These are phyloP conservation scores for Vararia minispora DNA, from an alignment of 768 basidiomycete species.

Conservation along the genomic window DNA sequence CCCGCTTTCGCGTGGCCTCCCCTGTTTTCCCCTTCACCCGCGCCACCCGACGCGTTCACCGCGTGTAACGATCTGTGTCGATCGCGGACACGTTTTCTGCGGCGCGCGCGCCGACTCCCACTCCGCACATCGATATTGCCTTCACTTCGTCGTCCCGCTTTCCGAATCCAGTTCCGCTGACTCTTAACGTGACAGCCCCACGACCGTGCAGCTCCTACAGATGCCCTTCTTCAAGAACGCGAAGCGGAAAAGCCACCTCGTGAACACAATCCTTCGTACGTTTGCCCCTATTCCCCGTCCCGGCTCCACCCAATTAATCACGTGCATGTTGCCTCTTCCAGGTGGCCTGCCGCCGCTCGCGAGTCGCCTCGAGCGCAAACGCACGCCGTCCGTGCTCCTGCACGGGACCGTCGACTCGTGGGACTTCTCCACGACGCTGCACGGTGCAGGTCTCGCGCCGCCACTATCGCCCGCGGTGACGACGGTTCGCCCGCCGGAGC, in stretches of 20 bases:
- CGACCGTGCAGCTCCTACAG: slow-evolving; percentile 65
- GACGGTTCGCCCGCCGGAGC: too few species aligned
- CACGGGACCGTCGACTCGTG: slow-evolving; percentile 63
- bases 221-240: slow-evolving; percentile 70
- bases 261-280: slow-evolving; percentile 61
- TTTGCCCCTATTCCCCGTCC: background rate
- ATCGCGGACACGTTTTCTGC: too few species aligned
- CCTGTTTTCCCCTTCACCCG: too few species aligned
- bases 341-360: slow-evolving; percentile 64
- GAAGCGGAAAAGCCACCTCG: slow-evolving; percentile 71
- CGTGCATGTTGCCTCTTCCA: slow-evolving; percentile 15
- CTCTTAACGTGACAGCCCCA: slow-evolving; percentile 39
- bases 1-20: too few species aligned
- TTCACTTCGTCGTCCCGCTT: too few species aligned
- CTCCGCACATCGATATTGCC: background rate
- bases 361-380: slow-evolving; percentile 56
- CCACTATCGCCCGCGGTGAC: too few species aligned
- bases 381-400: slow-evolving; percentile 27
- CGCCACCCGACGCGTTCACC: too few species aligned
- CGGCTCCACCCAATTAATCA: background rate
- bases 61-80: too few species aligned
- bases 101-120: too few species aligned
- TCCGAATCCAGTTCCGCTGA: too few species aligned
- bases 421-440: slow-evolving; percentile 59
- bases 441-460: too few species aligned